Conservation (phyloP, 2,329 filamentous ascomycete species). For the Chrysosphaeria jannelii region DNA sequence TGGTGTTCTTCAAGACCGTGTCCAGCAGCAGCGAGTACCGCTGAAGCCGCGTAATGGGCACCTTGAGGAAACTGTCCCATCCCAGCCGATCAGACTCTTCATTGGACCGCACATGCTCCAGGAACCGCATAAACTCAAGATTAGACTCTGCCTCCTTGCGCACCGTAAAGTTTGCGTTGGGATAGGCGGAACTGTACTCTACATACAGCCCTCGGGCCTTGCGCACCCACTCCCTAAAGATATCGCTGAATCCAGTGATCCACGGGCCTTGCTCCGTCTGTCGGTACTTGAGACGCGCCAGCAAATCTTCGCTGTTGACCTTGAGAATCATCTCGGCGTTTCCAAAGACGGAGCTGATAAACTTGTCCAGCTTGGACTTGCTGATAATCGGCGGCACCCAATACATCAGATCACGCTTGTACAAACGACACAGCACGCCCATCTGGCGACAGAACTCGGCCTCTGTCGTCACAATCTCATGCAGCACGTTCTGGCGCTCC, state of each 20-base stretch:
- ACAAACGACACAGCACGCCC: constrained; percentile 58
- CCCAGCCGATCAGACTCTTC: constrained; percentile 55
- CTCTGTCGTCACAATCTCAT: constrained; percentile 85
- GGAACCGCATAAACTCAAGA: constrained; percentile 56
- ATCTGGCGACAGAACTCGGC: constrained; percentile 75
- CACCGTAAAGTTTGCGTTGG: constrained; percentile 54
- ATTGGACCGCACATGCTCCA: constrained; percentile 52
- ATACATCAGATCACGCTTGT: constrained; percentile 46
- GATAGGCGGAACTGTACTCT: constrained; percentile 72
- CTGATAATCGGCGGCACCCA: constrained; percentile 57
- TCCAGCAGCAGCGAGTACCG: constrained; percentile 60
- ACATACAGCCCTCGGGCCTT: constrained; percentile 75
- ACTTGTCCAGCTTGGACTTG: constrained; percentile 47
- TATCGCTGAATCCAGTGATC: constrained; percentile 79
- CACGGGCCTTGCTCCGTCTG: constrained; percentile 93
- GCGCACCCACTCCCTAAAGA: constrained; percentile 94
- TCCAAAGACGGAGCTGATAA: constrained; percentile 65
- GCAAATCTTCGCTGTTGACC: constrained; percentile 73
- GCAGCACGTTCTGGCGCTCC: constrained; percentile 73
- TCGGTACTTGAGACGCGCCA: constrained; percentile 84
- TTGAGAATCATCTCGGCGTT: constrained; percentile 67
- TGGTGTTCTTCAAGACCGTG: constrained; percentile 61
- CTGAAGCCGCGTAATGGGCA: constrained; percentile 75
- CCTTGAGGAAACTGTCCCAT: constrained; percentile 86
- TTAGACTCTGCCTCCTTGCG: constrained; percentile 66